phyloP scores from a whole-genome alignment of 2,329 filamentous ascomycete genomes.

The Talaromyces sp. region DNA sequence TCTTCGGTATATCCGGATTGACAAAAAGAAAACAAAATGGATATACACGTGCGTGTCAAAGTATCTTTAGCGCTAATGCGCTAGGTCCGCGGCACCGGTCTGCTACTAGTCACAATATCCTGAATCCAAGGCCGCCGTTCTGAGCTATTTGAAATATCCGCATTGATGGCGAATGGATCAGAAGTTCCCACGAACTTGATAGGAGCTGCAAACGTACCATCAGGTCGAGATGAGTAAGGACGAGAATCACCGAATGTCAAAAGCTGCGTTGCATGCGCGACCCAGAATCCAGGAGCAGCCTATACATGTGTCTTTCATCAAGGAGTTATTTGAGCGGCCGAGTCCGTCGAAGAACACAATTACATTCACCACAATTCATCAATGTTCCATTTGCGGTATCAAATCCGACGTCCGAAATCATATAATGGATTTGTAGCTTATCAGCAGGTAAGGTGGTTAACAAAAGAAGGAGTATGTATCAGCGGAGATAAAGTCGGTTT shows the following conservation, averaged over 20 bases:
- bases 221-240: background rate
- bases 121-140: background rate
- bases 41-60: background rate
- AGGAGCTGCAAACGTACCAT: background rate
- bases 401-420: background rate
- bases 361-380: background rate
- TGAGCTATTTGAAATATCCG: background rate
- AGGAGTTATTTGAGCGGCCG: background rate
- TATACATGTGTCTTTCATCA: background rate
- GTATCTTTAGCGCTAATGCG: background rate
- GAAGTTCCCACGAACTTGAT: background rate
- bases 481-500: no score
- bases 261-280: background rate
- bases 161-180: background rate
- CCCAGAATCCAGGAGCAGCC: background rate
- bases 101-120: background rate
- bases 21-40: no score
- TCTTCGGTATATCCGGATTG: no score
- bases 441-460: no score
- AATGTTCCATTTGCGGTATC: background rate
- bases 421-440: no score
- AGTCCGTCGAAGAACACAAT: background rate
- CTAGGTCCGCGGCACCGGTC: no score
- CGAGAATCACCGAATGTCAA: background rate
- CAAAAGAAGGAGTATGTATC: no score